Evolutionary conservation across 2,329 filamentous ascomycete species (phyloP).

Genomic region (Simplicillium sp.): DNA sequence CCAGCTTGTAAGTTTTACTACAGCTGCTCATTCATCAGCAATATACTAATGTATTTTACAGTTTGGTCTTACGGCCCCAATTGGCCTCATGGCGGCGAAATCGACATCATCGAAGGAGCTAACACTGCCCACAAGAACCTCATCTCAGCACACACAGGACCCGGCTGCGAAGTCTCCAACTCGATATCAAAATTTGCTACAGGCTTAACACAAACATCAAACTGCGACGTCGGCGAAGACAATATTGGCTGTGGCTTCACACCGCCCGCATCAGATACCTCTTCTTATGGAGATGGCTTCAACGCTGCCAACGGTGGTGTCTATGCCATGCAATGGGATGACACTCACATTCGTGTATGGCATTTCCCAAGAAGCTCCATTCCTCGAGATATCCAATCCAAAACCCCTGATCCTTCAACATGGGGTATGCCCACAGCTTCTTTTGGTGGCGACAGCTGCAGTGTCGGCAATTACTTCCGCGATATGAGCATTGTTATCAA

Average conservation of each 20-base stretch:
- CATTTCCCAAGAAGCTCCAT: constrained; percentile 61
- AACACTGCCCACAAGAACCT: constrained; percentile 50
- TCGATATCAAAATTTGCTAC: constrained; percentile 4
- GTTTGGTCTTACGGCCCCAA: constrained; percentile 43
- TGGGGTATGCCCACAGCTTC: constrained; percentile 64
- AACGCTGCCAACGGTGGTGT: constrained; percentile 58
- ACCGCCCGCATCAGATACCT: constrained; percentile 27
- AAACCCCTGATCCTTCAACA: constrained; percentile 47
- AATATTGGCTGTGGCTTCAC: constrained; percentile 37
- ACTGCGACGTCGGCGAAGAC: constrained; percentile 25
- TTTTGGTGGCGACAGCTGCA: constrained; percentile 57
- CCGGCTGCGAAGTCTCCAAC: constrained; percentile 19
- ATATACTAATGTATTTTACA: constrained; percentile 11
- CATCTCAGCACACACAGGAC: constrained; percentile 51
- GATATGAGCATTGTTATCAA: constrained; percentile 66
- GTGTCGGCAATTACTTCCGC: constrained; percentile 56
- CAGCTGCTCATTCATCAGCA: neutral
- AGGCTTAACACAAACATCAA: constrained; percentile 6
- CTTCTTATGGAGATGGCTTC: constrained; percentile 53
- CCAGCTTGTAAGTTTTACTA: constrained; percentile 55
- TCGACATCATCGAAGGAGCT: constrained; percentile 64
- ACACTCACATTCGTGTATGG: constrained; percentile 60
- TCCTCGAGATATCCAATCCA: constrained; percentile 53
- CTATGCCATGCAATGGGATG: constrained; percentile 64
- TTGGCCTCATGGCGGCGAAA: constrained; percentile 56